Conservation (phyloP, 2,329 filamentous ascomycete genomes). For the Pseudocercospora vitis region DNA sequence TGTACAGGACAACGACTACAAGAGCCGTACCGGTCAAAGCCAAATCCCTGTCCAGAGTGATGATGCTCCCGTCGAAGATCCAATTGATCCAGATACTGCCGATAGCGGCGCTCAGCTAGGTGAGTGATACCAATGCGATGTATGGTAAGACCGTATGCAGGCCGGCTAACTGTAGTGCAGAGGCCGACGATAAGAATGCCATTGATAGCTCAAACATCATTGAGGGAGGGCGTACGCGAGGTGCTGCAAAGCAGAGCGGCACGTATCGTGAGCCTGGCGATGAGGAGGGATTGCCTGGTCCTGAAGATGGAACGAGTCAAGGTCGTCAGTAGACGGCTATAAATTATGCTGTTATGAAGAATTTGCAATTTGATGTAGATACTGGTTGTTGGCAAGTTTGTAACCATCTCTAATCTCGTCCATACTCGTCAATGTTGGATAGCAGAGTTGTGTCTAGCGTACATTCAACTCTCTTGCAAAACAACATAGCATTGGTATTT, state of each 20-base stretch:
- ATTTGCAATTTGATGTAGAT: neutral
- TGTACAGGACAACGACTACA: conserved; percentile 48
- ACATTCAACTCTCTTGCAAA: no score
- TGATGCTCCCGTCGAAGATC: conserved; percentile 48
- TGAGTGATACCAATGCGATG: conserved; percentile 30
- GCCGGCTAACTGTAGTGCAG: conserved; percentile 31
- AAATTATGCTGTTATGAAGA: neutral
- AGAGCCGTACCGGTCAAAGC: conserved; percentile 48
- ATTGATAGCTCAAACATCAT: conserved; percentile 53
- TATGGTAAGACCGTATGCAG: neutral
- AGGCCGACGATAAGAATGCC: conserved; percentile 50
- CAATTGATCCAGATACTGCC: conserved; percentile 45
- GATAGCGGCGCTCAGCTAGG: conserved; percentile 52
- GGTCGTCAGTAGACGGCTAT: neutral
- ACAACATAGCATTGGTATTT: no score
- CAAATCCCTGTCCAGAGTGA: conserved; percentile 52
- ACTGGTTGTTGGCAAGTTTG: no score
- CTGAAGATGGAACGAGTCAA: conserved; percentile 28
- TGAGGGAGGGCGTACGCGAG: conserved; percentile 45
- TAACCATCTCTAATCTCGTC: no score
- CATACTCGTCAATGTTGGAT: no score
- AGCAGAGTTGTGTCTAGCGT: no score
- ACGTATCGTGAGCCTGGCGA: conserved; percentile 54
- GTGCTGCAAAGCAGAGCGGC: conserved; percentile 47
- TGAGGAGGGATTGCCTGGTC: conserved; percentile 44